Conservation (phyloP, 2,329 filamentous ascomycete species). For the Hypomyces perniciosus region DNA sequence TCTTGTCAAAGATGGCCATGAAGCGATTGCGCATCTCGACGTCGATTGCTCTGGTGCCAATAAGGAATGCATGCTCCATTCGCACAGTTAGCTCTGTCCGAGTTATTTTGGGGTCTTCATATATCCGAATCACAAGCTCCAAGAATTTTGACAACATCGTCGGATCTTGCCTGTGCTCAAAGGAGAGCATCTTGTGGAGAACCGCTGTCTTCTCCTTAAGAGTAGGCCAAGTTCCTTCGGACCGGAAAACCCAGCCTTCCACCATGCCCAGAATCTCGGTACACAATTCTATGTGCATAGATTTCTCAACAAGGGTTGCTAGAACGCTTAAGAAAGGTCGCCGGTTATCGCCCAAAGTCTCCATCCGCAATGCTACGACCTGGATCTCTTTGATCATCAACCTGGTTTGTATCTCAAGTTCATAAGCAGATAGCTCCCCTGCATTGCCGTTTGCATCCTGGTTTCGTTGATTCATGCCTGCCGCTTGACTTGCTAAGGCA, state of each 20-base stretch:
- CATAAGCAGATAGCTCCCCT: slow-evolving; percentile 62
- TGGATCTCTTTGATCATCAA: slow-evolving; percentile 95
- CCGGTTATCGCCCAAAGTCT: slow-evolving; percentile 81
- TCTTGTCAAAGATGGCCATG: slow-evolving; percentile 92
- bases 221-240: slow-evolving; percentile 90
- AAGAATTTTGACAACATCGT: slow-evolving; percentile 89
- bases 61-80: slow-evolving; percentile 96
- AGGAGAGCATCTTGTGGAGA: slow-evolving; percentile 97
- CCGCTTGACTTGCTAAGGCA: slow-evolving; percentile 47
- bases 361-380: slow-evolving; percentile 86
- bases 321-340: slow-evolving; percentile 92
- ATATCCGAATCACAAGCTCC: slow-evolving; percentile 93
- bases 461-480: slow-evolving; percentile 35
- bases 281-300: slow-evolving; percentile 77
- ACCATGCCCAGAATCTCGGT: slow-evolving; percentile 92
- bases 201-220: slow-evolving; percentile 99
- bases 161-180: slow-evolving; percentile 77
- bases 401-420: slow-evolving; percentile 81
- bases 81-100: slow-evolving; percentile 92
- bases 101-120: slow-evolving; percentile 94
- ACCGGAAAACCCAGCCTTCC: slow-evolving; percentile 92
- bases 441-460: slow-evolving; percentile 50
- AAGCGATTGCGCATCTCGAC: slow-evolving; percentile 97
- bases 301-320: slow-evolving; percentile 92
- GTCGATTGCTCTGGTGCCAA: slow-evolving; percentile 86